Conservation (phyloP, 495 filamentous ascomycete genomes). For the Cryomyces minteri region DNA sequence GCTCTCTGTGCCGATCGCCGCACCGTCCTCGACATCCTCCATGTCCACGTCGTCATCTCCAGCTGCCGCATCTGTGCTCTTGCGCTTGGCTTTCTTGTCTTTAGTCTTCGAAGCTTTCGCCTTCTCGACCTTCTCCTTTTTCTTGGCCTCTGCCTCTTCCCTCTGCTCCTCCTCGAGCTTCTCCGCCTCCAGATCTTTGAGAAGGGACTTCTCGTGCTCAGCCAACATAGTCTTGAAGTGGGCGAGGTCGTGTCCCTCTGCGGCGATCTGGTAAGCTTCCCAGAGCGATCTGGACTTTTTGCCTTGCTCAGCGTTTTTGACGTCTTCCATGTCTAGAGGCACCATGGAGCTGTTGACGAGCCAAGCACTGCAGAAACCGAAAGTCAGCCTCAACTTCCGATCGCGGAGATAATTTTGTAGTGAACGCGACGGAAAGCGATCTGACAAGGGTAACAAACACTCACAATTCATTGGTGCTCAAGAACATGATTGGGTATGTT, state of each 20-base stretch:
- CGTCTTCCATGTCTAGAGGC: conserved; percentile 47
- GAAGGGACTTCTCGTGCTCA: conserved; percentile 36
- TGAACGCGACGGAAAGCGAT: no score
- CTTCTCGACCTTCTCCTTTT: conserved; percentile 5
- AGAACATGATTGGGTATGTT: conserved; percentile 84
- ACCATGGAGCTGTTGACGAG: conserved; percentile 61
- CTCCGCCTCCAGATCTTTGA: conserved; percentile 20
- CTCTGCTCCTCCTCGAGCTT: conserved; percentile 41
- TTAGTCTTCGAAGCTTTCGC: background rate
- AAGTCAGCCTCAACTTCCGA: background rate
- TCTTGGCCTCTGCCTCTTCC: conserved; percentile 17
- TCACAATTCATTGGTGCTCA: conserved; percentile 90
- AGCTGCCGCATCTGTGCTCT: conserved; percentile 28
- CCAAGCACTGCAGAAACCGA: conserved; percentile 44
- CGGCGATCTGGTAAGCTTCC: conserved; percentile 52
- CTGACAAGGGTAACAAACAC: conserved; percentile 16
- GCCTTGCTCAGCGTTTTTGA: conserved; percentile 31
- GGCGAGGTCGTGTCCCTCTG: conserved; percentile 47
- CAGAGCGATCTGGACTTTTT: conserved; percentile 55
- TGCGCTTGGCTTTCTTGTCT: conserved; percentile 33
- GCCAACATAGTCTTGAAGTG: conserved; percentile 60
- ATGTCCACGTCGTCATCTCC: conserved; percentile 60
- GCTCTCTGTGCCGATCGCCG: conserved; percentile 29
- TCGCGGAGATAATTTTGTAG: no score
- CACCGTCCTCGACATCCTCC: conserved; percentile 50